Evolutionary conservation across 73 alveolate genomes (phyloP).

Genomic region (Uronychia binucleata): DNA sequence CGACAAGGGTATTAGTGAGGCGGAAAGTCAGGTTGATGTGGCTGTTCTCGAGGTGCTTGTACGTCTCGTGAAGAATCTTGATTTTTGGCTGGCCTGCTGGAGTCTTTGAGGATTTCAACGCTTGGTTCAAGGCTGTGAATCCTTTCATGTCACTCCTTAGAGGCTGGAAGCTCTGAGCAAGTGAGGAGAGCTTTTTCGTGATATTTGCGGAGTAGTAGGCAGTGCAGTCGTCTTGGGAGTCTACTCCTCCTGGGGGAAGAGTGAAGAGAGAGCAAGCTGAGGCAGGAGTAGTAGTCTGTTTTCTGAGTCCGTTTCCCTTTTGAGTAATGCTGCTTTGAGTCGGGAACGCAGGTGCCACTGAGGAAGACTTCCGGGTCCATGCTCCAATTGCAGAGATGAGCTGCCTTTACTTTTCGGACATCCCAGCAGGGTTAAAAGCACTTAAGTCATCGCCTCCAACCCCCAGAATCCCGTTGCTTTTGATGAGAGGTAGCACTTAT

Average conservation of each 20-base stretch:
- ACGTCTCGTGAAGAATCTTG: neutral
- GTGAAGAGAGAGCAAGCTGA: neutral
- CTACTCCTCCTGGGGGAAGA: neutral
- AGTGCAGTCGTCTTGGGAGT: neutral
- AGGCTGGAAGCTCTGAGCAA: too few species aligned
- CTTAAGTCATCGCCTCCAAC: too few species aligned
- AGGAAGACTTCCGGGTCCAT: neutral
- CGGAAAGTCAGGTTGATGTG: neutral
- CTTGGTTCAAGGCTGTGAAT: neutral
- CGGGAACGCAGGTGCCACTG: neutral
- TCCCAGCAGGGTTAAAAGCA: too few species aligned
- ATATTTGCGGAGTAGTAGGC: too few species aligned
- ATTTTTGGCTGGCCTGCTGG: neutral
- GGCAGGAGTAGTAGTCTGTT: too few species aligned
- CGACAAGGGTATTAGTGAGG: neutral
- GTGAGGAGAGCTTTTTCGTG: too few species aligned
- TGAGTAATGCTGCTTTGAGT: neutral
- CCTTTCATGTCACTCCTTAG: neutral
- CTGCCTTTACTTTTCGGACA: neutral
- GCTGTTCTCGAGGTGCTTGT: neutral
- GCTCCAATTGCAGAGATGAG: neutral
- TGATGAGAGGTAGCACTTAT: neutral
- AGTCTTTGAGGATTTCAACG: neutral
- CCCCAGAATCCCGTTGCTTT: too few species aligned
- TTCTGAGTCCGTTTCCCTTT: neutral